Percentiles rank a stretch among this genome's conserved stretches.
These are phyloP conservation scores for Sordaria brevicollis DNA, from an alignment of 495 filamentous ascomycete species.

Conservation along the genomic window DNA sequence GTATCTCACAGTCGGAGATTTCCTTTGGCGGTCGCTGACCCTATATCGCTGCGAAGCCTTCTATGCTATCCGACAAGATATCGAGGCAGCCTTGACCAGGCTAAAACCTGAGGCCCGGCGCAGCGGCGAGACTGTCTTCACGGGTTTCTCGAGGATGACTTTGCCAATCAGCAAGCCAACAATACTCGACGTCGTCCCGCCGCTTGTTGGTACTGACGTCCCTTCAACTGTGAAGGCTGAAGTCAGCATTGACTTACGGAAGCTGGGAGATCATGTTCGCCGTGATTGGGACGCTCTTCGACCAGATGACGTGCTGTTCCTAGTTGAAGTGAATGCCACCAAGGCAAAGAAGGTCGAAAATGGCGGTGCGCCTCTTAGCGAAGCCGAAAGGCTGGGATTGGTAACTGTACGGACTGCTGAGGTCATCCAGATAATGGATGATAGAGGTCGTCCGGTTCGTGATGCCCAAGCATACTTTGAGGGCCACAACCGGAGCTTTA, in stretches of 20 bases:
- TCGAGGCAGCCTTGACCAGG: slow-evolving; percentile 71
- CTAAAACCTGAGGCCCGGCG: slow-evolving; percentile 59
- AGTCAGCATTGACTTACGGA: slow-evolving; percentile 76
- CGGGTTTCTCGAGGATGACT: slow-evolving; percentile 87
- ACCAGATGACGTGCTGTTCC: slow-evolving; percentile 81
- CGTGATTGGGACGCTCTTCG: slow-evolving; percentile 88
- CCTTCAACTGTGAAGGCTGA: slow-evolving; percentile 85
- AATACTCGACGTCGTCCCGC: slow-evolving; percentile 75
- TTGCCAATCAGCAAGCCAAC: slow-evolving; percentile 77
- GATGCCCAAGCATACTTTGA: slow-evolving; percentile 39
- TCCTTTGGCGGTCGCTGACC: slow-evolving; percentile 85
- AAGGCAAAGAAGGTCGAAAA: slow-evolving; percentile 44
- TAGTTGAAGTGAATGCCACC: slow-evolving; percentile 60
- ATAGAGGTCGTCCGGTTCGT: slow-evolving; percentile 68
- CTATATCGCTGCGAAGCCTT: slow-evolving; percentile 88
- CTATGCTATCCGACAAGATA: slow-evolving; percentile 84
- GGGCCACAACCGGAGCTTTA: slow-evolving; percentile 33
- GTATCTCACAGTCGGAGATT: slow-evolving; percentile 90
- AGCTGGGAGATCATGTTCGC: slow-evolving; percentile 60
- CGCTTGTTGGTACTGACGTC: slow-evolving; percentile 73
- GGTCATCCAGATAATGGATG: slow-evolving; percentile 79
- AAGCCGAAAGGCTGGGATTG: slow-evolving; percentile 53
- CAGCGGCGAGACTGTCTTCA: slow-evolving; percentile 57
- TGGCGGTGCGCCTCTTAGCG: slow-evolving; percentile 37
- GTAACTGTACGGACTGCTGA: slow-evolving; percentile 71